Percentiles rank a stretch among this genome's conserved stretches.
phyloP scores from a whole-genome alignment of 2,329 filamentous ascomycete genomes.

The Hypoxylon rubiginosum region DNA sequence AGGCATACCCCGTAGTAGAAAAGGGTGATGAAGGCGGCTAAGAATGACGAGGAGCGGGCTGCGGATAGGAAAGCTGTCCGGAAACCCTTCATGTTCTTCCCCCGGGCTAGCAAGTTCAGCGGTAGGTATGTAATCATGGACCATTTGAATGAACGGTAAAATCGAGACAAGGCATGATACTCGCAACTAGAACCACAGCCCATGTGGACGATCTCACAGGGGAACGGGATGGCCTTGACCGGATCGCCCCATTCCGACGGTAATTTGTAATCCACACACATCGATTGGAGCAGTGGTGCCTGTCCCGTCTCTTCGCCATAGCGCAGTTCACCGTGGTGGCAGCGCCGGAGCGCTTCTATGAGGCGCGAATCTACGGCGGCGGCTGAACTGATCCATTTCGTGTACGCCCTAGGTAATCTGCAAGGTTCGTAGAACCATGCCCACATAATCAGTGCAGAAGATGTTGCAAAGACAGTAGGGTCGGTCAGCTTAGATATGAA shows the following conservation, averaged over 20 bases:
- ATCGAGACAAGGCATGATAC: conserved; percentile 76
- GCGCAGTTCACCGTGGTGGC: conserved; percentile 71
- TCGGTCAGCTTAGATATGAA: conserved; percentile 67
- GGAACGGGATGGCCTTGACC: conserved; percentile 75
- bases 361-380: conserved; percentile 82
- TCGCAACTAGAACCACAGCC: conserved; percentile 81
- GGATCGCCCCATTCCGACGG: conserved; percentile 82
- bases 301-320: conserved; percentile 83
- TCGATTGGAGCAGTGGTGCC: conserved; percentile 74
- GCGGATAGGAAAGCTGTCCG: conserved; percentile 69
- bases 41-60: conserved; percentile 79
- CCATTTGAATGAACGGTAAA: conserved; percentile 78
- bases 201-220: conserved; percentile 89
- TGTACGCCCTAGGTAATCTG: conserved; percentile 79
- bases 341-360: conserved; percentile 78
- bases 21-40: conserved; percentile 80
- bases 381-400: conserved; percentile 83
- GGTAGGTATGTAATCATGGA: conserved; percentile 83
- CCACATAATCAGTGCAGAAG: conserved; percentile 86
- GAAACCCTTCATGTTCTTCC: conserved; percentile 61
- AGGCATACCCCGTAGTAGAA: conserved; percentile 92
- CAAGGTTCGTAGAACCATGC: conserved; percentile 85
- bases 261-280: conserved; percentile 79
- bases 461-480: conserved; percentile 77
- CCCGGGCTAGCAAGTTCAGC: conserved; percentile 73